These are phyloP conservation scores for Mortierella sp. DNA, from an alignment of 371 early-diverging fungal genomes.

Conservation along the genomic window DNA sequence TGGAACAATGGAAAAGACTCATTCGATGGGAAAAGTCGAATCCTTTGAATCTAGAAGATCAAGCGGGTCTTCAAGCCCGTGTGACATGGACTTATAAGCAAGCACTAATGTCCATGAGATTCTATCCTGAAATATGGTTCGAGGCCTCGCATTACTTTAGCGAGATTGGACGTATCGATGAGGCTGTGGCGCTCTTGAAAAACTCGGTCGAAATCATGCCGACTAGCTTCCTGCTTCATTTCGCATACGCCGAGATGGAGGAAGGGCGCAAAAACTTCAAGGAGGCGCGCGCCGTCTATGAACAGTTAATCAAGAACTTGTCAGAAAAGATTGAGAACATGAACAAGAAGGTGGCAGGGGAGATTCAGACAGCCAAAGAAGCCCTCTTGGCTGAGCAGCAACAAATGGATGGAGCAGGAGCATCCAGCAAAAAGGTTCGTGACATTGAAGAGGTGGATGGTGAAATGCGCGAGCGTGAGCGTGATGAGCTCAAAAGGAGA, in stretches of 20 bases:
- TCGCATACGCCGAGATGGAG: constrained; percentile 87
- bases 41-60: constrained; percentile 83
- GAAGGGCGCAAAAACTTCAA: constrained; percentile 79
- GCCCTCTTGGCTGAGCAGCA: constrained; percentile 51
- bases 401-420: constrained; percentile 58
- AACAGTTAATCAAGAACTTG: constrained; percentile 70
- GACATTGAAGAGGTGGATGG: constrained; percentile 79
- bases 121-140: constrained; percentile 93
- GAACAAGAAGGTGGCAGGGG: constrained; percentile 59
- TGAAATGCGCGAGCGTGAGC: constrained; percentile 79
- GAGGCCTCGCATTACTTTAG: constrained; percentile 79
- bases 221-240: constrained; percentile 81
- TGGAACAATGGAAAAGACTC: constrained; percentile 85
- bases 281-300: constrained; percentile 78
- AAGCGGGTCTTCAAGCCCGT: constrained; percentile 67
- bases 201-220: constrained; percentile 82
- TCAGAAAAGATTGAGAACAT: constrained; percentile 63
- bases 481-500: constrained; percentile 69
- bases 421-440: constrained; percentile 58
- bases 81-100: constrained; percentile 89
- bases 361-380: constrained; percentile 51
- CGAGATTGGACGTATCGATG: constrained; percentile 74
- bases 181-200: constrained; percentile 78
- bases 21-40: constrained; percentile 93
- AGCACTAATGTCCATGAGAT: constrained; percentile 82